Evolutionary conservation across 768 basidiomycete species (phyloP), one percentile per base, ranked within the genome.

Genomic region (Tulasnella sp.): DNA sequence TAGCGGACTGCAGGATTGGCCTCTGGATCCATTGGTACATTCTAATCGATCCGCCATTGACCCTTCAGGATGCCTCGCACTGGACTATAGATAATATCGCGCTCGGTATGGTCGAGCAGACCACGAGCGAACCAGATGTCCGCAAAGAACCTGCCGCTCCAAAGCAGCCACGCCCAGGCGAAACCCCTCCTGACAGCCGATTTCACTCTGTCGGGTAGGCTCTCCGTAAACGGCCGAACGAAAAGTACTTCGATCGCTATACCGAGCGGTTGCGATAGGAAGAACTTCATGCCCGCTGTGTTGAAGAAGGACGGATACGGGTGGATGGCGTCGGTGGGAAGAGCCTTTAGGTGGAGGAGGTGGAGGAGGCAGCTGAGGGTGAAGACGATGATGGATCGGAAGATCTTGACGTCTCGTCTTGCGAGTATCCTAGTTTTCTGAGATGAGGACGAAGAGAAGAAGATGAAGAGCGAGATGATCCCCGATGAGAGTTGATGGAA

Each of bases 81-180:
- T 15, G 59, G 59, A 21, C 60, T 62, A 15, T 24, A 62, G 8
- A 48, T 15, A 38, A 62, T 46, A 44, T 61, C 25, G 12, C 46
- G 19, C 38, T 59, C 57, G n/a, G 7, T 52, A 38, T n/a, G 45
- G 3, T 27, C 60, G 29, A 51, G 34, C 30, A 61, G 34, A 21
- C 60, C 60, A 17, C 48, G 24, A 15, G 27, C 29, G 29, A 62
- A 34, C 60, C 60, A 62, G 10, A 49, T 59, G 60, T 62, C 60
- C 15, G 60, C 22, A 46, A 60, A 62, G 21, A 29, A 62, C 22
- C 60, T 48, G 8, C 52, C 56, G 24, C 46, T 15, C 27, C 61
- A 62, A 19, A 62, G 25, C 48, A 62, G 38, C 58, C 56, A 62
- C n/a, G 43, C 57, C 60, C 60, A 62, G 1, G 60, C 60, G 25